These are phyloP conservation scores for Umbelopsis vinacea DNA, from an alignment of 192 early-diverging fungal species.

Conservation along the genomic window DNA sequence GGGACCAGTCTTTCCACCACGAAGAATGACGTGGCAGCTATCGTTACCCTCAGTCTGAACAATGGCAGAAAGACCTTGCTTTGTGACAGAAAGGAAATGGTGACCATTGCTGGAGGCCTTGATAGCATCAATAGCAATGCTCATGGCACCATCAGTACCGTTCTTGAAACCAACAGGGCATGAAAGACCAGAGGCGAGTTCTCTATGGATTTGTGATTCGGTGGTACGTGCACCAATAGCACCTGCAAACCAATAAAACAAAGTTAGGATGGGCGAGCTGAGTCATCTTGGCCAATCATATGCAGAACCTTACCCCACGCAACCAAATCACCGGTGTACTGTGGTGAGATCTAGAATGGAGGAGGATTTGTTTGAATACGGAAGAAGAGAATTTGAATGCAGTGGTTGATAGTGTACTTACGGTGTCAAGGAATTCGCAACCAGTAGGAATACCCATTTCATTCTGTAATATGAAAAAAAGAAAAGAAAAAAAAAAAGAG, in stretches of 20 bases:
- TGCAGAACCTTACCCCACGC: constrained; percentile 57
- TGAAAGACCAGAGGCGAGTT: constrained; percentile 81
- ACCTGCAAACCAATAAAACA: constrained; percentile 26
- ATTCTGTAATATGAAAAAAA: constrained; percentile 39
- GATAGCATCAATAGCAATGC: constrained; percentile 92
- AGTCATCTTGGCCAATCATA: background rate
- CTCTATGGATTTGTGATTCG: constrained; percentile 84
- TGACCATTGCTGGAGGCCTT: constrained; percentile 79
- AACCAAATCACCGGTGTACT: constrained; percentile 79
- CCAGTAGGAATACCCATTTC: constrained; percentile 76
- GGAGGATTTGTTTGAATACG: background rate
- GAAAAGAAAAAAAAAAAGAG: background rate
- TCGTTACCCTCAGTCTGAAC: constrained; percentile 90
- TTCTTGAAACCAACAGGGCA: constrained; percentile 85
- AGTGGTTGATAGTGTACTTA: constrained; percentile 9
- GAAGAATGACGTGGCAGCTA: constrained; percentile 91
- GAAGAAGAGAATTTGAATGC: background rate
- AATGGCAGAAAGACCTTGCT: constrained; percentile 83
- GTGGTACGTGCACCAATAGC: constrained; percentile 86
- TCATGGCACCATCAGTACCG: constrained; percentile 80
- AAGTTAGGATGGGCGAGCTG: background rate
- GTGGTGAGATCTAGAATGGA: constrained; percentile 65
- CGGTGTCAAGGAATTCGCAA: constrained; percentile 78
- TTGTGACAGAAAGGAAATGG: constrained; percentile 84
- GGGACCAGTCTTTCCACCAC: constrained; percentile 85